phyloP scores from a whole-genome alignment of 1,284 basidiomycete species.

The Austropuccinia psidii region DNA sequence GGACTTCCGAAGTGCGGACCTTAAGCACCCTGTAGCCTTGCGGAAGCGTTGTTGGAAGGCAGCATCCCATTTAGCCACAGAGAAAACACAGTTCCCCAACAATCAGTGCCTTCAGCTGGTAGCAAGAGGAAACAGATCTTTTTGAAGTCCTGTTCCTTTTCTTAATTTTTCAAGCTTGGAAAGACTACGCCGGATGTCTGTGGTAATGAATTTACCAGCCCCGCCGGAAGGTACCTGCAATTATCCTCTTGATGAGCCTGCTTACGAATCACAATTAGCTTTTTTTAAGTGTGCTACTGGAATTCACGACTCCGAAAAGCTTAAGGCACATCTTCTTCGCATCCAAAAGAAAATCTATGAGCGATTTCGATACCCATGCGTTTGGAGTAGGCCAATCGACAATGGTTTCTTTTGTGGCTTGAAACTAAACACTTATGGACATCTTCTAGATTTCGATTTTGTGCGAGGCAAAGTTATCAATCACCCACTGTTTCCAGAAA shows the following conservation, averaged over 20 bases:
- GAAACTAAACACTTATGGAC: too few species aligned
- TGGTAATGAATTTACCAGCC: not conserved
- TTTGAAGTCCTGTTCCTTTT: too few species aligned
- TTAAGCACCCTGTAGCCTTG: too few species aligned
- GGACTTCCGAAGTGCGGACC: too few species aligned
- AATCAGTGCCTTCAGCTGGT: too few species aligned
- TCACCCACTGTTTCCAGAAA: not conserved
- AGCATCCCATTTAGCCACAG: too few species aligned
- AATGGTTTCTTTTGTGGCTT: not conserved
- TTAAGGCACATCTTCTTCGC: not conserved
- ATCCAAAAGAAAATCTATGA: conserved; percentile 1
- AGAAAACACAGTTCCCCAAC: too few species aligned
- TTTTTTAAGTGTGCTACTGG: conserved; percentile 8
- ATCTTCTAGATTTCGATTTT: conserved; percentile 29
- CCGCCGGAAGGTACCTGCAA: conserved; percentile 5
- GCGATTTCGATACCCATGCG: not conserved
- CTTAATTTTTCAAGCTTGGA: too few species aligned
- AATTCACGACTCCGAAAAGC: not conserved
- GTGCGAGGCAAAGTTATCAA: conserved; percentile 1
- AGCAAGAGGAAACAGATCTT: too few species aligned
- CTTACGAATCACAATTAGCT: not conserved
- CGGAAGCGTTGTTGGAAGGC: too few species aligned
- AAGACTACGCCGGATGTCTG: too few species aligned
- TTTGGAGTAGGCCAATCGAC: not conserved
- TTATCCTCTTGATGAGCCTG: conserved; percentile 17